These are phyloP conservation scores for Cladosporium sp. DNA, from an alignment of 2,329 filamentous ascomycete species.

Conservation along the genomic window DNA sequence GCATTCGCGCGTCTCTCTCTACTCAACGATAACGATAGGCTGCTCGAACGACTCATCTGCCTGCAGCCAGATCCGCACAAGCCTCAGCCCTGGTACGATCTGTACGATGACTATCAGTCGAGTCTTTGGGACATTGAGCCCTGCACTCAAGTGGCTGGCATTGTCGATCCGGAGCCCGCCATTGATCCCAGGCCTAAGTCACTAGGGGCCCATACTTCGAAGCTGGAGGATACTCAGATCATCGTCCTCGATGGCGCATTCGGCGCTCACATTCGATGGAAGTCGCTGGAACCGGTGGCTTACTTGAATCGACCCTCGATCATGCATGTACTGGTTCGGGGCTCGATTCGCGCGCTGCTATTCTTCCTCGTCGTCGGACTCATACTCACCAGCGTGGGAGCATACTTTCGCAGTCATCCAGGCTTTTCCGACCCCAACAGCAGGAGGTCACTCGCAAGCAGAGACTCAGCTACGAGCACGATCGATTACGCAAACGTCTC, in stretches of 20 bases:
- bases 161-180: conserved; percentile 22
- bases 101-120: conserved; percentile 38
- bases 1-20: conserved; percentile 47
- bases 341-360: not conserved
- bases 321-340: not conserved
- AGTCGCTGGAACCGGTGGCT: not conserved
- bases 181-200: not conserved
- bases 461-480: too few relatives aligned
- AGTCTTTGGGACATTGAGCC: conserved; percentile 47
- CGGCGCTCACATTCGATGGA: not conserved
- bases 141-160: conserved; percentile 37
- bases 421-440: not conserved
- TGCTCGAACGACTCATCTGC: conserved; percentile 46
- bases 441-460: too few relatives aligned
- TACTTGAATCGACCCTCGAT: not conserved
- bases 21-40: conserved; percentile 42
- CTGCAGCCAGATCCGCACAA: conserved; percentile 33
- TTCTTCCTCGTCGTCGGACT: not conserved
- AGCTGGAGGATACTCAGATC: not conserved
- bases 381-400: not conserved
- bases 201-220: not conserved
- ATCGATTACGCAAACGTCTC: too few relatives aligned
- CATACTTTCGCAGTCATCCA: too few relatives aligned
- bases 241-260: not conserved
- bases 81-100: conserved; percentile 37